Conservation (phyloP, 1,139 yeast genomes). For the Hansenula sp. region DNA sequence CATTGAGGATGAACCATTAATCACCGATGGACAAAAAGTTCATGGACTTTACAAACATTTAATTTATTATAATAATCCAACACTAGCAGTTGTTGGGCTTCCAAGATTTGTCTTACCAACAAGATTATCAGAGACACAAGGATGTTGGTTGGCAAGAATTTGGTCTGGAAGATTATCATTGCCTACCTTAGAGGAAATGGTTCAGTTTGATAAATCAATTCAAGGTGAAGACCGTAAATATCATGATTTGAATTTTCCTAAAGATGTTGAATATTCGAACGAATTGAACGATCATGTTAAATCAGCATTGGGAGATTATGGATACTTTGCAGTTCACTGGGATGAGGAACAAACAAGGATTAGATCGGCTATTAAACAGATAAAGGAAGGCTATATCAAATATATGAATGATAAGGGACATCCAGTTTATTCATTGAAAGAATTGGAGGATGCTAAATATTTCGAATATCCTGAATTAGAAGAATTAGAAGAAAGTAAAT, state of each 20-base stretch:
- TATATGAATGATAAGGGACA: conserved; percentile 16
- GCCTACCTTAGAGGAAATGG: conserved; percentile 33
- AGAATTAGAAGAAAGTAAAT: background rate
- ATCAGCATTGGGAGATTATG: conserved; percentile 20
- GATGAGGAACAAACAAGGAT: conserved; percentile 22
- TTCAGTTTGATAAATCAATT: conserved; percentile 5
- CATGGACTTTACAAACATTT: conserved; percentile 50
- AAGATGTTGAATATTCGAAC: conserved; percentile 23
- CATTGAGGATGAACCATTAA: conserved; percentile 32
- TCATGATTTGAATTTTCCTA: conserved; percentile 22
- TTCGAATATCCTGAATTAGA: conserved; percentile 15
- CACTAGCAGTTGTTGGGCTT: conserved; percentile 49
- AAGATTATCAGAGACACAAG: conserved; percentile 56
- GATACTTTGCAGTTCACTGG: conserved; percentile 24
- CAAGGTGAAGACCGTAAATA: conserved; percentile 21
- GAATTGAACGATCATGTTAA: conserved; percentile 17
- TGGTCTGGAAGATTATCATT: conserved; percentile 43
- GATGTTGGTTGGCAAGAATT: conserved; percentile 49
- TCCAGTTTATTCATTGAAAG: conserved; percentile 21
- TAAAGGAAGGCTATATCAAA: conserved; percentile 22
- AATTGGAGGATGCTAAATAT: conserved; percentile 18
- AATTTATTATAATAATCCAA: conserved; percentile 48
- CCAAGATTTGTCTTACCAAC: conserved; percentile 58
- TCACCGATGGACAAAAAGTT: conserved; percentile 41
- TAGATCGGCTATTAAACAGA: conserved; percentile 21